Evolutionary conservation across 768 basidiomycete species (phyloP), one percentile per base, ranked within the genome.

Genomic region (Saitozyma sp.): DNA sequence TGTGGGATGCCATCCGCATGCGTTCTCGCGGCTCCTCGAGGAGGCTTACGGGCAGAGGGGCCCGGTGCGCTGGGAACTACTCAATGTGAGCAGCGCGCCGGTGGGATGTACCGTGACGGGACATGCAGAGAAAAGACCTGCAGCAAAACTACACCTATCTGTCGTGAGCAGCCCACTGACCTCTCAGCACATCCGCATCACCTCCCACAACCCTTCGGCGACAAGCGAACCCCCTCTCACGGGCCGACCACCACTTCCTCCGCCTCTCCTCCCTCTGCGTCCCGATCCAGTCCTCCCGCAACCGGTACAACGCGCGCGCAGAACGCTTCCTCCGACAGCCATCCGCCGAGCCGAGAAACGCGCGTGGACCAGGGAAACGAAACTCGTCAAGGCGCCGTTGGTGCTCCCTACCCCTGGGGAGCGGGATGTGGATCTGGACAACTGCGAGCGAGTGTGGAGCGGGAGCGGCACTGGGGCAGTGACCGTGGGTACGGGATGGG

Each of bases 1-100:
- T 8, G 70, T 71, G 5, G 66, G 68, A 19, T 66, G 63, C 56
- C 70, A 74, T 59, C 70, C 68, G 5, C 75, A 76, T 68, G 75
- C 72, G 6, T 51, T 74, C 17, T 11, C 37, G 9, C 56, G 75
- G 29, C 40, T 73, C 39, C 38, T 76, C 7, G 68, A 74, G 49
- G 67, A 68, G 14, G 50, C 49, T 0, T 76, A 74, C 56, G 75
- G 69, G 0, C 70, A 59, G 16, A 58, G 65, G 49, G 71, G 70
- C 16, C n/a, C 48, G 9, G 41, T 59, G 0, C 55, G 71, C 41
- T 69, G 65, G 57, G 52, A 61, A 7, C 40, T 66, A 37, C 46
- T 75, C 19, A 43, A 53, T 20, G 74, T 75, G 50, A 59, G 63
- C 29, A 5, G 10, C 49, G 16, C 39, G 2, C 54, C 9, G 54